phyloP scores from a whole-genome alignment of 1,284 basidiomycete genomes.

The Phylloporus gajari region DNA sequence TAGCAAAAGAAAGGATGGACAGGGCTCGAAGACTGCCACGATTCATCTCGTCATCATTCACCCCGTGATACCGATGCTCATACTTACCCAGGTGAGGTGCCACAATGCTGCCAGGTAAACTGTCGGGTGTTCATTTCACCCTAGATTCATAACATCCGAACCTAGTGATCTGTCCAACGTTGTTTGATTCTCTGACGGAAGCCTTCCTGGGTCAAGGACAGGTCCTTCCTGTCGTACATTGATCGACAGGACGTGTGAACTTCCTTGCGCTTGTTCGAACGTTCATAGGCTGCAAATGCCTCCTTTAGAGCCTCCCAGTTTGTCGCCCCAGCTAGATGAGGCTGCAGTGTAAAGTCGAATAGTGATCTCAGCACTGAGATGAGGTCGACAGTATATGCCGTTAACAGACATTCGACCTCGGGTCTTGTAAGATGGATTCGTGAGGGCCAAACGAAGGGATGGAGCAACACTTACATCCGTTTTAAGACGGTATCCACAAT shows the following conservation, averaged over 20 bases:
- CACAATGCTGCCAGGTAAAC: no score
- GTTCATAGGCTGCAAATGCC: constrained; percentile 16
- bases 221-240: background rate
- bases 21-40: no score
- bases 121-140: no score
- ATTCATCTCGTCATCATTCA: no score
- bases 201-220: background rate
- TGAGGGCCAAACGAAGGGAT: background rate
- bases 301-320: constrained; percentile 20
- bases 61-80: no score
- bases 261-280: constrained; percentile 10
- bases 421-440: constrained; percentile 7
- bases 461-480: background rate
- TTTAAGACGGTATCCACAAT: constrained; percentile 5
- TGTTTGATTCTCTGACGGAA: constrained; percentile 11
- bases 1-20: no score
- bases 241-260: constrained; percentile 8
- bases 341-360: constrained; percentile 22
- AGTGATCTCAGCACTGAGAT: constrained; percentile 14
- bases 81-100: no score
- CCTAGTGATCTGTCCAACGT: constrained; percentile 2
- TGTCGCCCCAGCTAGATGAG: constrained; percentile 10
- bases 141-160: background rate
- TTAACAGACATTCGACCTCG: constrained; percentile 18
- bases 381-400: constrained; percentile 24